phyloP scores from a whole-genome alignment of 2,329 filamentous ascomycete species.

The Phymatotrichopsis omnivora region DNA sequence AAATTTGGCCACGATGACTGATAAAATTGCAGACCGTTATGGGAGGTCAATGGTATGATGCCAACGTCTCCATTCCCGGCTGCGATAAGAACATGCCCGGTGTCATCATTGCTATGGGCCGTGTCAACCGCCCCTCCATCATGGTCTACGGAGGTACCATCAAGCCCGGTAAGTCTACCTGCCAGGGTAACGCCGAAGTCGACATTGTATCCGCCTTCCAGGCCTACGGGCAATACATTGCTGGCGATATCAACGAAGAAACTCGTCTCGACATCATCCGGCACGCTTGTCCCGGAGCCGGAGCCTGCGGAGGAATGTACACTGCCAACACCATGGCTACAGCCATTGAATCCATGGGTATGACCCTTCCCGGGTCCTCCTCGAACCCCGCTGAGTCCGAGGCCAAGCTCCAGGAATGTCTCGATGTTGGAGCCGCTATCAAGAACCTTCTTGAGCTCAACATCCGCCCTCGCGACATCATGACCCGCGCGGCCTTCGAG shows the following conservation, averaged over 20 bases:
- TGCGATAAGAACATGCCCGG: constrained; percentile 99
- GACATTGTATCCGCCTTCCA: constrained; percentile 98
- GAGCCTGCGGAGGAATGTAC: constrained; percentile 81
- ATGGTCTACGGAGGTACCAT: constrained; percentile 99
- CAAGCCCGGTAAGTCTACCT: constrained; percentile 72
- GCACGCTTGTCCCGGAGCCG: constrained; percentile 74
- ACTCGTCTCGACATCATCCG: constrained; percentile 90
- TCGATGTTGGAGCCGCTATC: constrained; percentile 60
- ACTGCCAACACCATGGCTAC: constrained; percentile 69
- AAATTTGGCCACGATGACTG: background rate
- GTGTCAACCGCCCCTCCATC: constrained; percentile 84
- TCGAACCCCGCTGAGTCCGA: constrained; percentile 67
- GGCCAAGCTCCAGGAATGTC: constrained; percentile 62
- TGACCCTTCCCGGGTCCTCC: constrained; percentile 73
- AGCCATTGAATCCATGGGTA: constrained; percentile 60
- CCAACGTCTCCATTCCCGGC: constrained; percentile 89
- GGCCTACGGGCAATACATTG: constrained; percentile 89
- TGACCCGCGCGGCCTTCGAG: constrained; percentile 72
- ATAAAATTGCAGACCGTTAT: constrained; percentile 60
- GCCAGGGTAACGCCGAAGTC: constrained; percentile 62
- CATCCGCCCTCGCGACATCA: constrained; percentile 65
- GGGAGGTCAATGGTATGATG: constrained; percentile 98
- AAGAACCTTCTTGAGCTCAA: constrained; percentile 65
- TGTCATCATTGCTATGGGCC: constrained; percentile 84
- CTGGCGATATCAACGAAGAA: constrained; percentile 76